These are phyloP conservation scores for Beauveria pseudobassiana DNA, from an alignment of 2,329 filamentous ascomycete genomes.

Conservation along the genomic window DNA sequence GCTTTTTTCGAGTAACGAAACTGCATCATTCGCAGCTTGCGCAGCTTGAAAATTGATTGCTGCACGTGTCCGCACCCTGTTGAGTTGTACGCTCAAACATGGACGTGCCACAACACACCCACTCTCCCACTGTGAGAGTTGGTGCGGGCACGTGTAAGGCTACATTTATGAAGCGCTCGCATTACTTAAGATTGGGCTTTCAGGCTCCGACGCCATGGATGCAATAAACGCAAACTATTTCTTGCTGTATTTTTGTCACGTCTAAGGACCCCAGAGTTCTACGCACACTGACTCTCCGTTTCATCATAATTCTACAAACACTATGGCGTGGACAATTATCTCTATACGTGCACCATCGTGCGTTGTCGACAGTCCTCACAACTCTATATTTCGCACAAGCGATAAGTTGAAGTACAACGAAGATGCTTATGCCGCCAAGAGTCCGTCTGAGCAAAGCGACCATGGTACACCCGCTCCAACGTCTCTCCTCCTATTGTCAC, in stretches of 20 bases:
- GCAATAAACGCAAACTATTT: neutral
- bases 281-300: too few species aligned
- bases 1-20: neutral
- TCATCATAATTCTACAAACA: neutral
- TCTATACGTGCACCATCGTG: neutral
- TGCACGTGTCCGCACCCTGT: too few species aligned
- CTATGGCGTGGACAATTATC: neutral
- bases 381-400: neutral
- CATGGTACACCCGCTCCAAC: neutral
- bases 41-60: too few species aligned
- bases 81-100: too few species aligned
- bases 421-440: neutral
- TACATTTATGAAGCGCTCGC: too few species aligned
- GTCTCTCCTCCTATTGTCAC: neutral
- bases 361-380: neutral
- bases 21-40: too few species aligned
- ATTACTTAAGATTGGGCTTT: too few species aligned
- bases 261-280: too few species aligned
- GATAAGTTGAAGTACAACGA: neutral
- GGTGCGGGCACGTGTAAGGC: too few species aligned
- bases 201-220: too few species aligned
- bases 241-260: neutral
- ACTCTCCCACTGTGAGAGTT: too few species aligned
- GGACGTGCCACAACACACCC: too few species aligned
- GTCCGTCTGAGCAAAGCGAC: neutral